These are phyloP conservation scores for Phytopythium aichiense DNA, from an alignment of 352 stramenopile species.

Conservation along the genomic window DNA sequence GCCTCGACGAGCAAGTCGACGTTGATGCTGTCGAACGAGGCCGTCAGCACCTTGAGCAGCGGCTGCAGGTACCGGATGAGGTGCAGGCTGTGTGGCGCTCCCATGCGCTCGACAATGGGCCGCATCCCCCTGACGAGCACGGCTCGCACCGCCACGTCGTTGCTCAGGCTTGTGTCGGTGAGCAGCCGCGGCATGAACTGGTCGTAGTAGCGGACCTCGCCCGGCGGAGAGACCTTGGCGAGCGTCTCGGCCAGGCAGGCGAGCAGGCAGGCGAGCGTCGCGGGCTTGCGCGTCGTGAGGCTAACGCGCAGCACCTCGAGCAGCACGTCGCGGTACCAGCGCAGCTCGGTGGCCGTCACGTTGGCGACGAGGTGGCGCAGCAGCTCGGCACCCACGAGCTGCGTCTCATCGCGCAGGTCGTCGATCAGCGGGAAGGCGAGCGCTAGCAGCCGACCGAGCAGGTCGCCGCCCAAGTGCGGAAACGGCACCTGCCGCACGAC, in stretches of 20 bases:
- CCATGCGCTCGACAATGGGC: slow-evolving; percentile 38
- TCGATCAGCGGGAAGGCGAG: slow-evolving; percentile 80
- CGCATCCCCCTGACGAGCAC: slow-evolving; percentile 59
- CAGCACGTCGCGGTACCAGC: slow-evolving; percentile 77
- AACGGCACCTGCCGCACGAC: slow-evolving; percentile 51
- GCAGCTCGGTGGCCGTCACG: slow-evolving; percentile 68
- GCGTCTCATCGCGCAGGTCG: slow-evolving; percentile 55
- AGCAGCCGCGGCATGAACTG: slow-evolving; percentile 63
- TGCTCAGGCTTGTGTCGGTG: slow-evolving; percentile 54
- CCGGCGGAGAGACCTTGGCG: slow-evolving; percentile 53
- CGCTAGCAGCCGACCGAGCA: slow-evolving; percentile 69
- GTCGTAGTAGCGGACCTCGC: slow-evolving; percentile 64
- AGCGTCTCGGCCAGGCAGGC: slow-evolving; percentile 52
- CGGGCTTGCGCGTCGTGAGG: slow-evolving; percentile 53
- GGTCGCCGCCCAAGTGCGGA: slow-evolving; percentile 56
- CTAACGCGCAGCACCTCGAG: slow-evolving; percentile 65
- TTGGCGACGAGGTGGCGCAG: slow-evolving; percentile 58
- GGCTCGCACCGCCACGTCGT: slow-evolving; percentile 46
- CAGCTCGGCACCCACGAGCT: slow-evolving; percentile 54
- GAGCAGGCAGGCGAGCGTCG: slow-evolving; percentile 53
- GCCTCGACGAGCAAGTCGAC: slow-evolving; percentile 41
- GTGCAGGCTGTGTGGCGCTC: slow-evolving; percentile 64
- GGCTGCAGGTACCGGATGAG: slow-evolving; percentile 74
- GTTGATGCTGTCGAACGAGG: slow-evolving; percentile 65
- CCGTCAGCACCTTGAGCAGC: slow-evolving; percentile 68